Base-by-base conservation (phyloP, 2,329 filamentous ascomycete genomes). In the Verticillium nubilum region DNA sequence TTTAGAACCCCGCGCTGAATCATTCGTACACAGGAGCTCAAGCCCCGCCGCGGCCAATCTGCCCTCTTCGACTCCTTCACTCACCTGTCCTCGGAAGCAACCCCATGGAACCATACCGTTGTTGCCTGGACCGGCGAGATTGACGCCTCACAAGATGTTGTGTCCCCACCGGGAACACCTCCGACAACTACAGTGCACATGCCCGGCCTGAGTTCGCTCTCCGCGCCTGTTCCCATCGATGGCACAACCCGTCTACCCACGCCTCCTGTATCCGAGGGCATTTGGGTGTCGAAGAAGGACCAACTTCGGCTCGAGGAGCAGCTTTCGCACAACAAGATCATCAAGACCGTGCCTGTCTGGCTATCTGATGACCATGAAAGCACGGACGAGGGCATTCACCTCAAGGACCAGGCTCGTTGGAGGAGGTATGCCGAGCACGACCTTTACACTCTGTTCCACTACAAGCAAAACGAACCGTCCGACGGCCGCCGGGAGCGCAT, bases 111-210 rank as follows among this genome's bases (percentile, higher is more conserved):
- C 67, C 94, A 97, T 76, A 95, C 88, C 1, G 84, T 97, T 5
- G 90, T 98, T 58, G 93, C 92, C 53, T 98, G 94, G 94, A 97
- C 94, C 3, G 94, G 94, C 60, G 94, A 98, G 73, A 89, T 94
- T 61, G 84, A 87, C 60, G 76, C 74, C 4, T 75, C 79, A 2
- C 63, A 70, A 47, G 79, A 83, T 52, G 69, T 73, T 23, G 64
- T 77, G 13, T 78, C 79, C 5, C 76, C 80, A 2, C 78, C 80
- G 19, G 74, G 75, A 58, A 80, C 78, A 0, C 80, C 82, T 28
- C 77, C 78, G 2, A 74, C 78, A 63, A 77, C 79, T 12, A 78
- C 82, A 9, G 73, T 81, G n/a, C 72, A 79, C 65, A 73, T 80
- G 23, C 76, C 80, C 6, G 80, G 86, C 12, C 73, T 90, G 53